Percentiles rank a stretch among this genome's conserved stretches.
These are phyloP conservation scores for Limnanthes douglasii DNA, from an alignment of 345 rosid genomes.

Conservation along the genomic window DNA sequence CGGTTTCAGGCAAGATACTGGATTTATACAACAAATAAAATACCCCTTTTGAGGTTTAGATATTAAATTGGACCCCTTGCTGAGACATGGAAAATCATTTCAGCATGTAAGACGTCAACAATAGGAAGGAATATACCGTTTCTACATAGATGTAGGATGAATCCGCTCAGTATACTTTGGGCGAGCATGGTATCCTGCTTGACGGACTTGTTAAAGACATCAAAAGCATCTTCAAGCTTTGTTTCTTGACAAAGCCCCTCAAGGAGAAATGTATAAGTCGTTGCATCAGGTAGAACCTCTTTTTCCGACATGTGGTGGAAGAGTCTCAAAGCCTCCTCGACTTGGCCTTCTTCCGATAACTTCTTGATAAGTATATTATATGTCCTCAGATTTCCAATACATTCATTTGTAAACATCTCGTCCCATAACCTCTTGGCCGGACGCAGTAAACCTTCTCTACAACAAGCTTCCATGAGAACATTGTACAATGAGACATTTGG, in stretches of 20 bases:
- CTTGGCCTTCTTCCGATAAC: conserved; percentile 49
- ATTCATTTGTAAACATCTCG: conserved; percentile 77
- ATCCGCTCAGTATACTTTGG: conserved; percentile 18
- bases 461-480: conserved; percentile 67
- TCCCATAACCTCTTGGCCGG: conserved; percentile 94
- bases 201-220: conserved; percentile 31
- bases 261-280: conserved; percentile 35
- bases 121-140: conserved; percentile 32
- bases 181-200: conserved; percentile 30
- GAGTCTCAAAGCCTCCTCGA: conserved; percentile 54
- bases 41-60: too few species aligned
- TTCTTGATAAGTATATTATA: conserved; percentile 54
- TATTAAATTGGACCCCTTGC: neutral
- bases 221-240: conserved; percentile 36
- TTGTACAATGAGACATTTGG: conserved; percentile 55
- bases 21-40: neutral
- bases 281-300: conserved; percentile 42
- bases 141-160: conserved; percentile 36
- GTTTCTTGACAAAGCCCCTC: conserved; percentile 58
- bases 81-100: neutral
- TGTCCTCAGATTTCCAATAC: conserved; percentile 42
- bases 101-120: neutral
- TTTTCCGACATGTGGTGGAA: conserved; percentile 58
- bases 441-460: conserved; percentile 63
- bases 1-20: neutral